phyloP scores from a whole-genome alignment of 2,329 filamentous ascomycete genomes.

The Stenocarpella maydis region DNA sequence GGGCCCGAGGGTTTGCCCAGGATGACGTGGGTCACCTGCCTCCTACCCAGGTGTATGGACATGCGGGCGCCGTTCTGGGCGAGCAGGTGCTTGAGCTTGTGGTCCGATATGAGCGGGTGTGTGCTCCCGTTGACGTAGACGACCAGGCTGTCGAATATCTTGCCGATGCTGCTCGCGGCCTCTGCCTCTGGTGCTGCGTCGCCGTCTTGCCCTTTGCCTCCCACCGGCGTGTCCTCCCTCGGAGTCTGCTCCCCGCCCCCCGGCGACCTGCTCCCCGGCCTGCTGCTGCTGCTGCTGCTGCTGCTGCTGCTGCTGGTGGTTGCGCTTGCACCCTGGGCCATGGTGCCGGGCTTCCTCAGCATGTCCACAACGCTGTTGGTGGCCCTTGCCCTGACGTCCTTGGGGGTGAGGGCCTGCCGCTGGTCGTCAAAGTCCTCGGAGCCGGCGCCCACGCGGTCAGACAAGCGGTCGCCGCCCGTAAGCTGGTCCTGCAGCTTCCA shows the following conservation, averaged over 20 bases:
- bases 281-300: background rate
- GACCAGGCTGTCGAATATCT: constrained; percentile 74
- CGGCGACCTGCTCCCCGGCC: background rate
- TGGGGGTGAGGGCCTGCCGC: constrained; percentile 53
- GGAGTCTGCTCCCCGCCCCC: background rate
- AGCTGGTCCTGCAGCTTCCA: constrained; percentile 77
- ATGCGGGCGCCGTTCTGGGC: constrained; percentile 76
- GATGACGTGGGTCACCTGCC: constrained; percentile 86
- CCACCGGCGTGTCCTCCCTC: no score
- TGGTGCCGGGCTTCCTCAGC: constrained; percentile 56
- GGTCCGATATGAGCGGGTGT: constrained; percentile 81
- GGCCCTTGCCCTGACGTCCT: constrained; percentile 50
- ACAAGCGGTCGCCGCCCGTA: constrained; percentile 65
- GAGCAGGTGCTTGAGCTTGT: constrained; percentile 82
- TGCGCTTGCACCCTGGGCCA: constrained; percentile 41
- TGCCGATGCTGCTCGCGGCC: constrained; percentile 55
- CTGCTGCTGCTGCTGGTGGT: background rate
- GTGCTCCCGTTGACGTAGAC: constrained; percentile 92
- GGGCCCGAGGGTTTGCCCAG: constrained; percentile 66
- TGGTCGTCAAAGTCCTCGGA: constrained; percentile 62
- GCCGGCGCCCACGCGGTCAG: constrained; percentile 72
- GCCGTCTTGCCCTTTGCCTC: background rate
- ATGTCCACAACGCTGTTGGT: constrained; percentile 61
- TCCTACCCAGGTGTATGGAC: constrained; percentile 74
- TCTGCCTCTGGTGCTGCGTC: constrained; percentile 43